Conservation (phyloP, 208 protist species). For the Trypanosoma lewisi region DNA sequence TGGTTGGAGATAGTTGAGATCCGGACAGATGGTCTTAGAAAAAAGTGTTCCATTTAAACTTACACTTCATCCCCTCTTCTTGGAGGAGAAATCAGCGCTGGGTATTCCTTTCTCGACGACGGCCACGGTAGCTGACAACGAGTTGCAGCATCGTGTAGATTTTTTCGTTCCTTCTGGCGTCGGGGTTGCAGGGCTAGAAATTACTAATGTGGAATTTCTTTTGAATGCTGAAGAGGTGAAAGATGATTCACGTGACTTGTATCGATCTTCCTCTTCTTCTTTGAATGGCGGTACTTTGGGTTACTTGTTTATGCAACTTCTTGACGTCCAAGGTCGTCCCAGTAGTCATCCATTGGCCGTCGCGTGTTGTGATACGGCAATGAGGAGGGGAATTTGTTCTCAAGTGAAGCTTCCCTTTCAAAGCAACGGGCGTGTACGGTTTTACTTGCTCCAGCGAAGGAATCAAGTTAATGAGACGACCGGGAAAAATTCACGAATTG, state of each 20-base stretch:
- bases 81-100: conserved; percentile 10
- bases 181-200: conserved; percentile 17
- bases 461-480: conserved; percentile 3
- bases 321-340: conserved; percentile 34
- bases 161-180: conserved; percentile 21
- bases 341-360: conserved; percentile 38
- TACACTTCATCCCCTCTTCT: conserved; percentile 23
- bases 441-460: conserved; percentile 24
- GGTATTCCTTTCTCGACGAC: conserved; percentile 22
- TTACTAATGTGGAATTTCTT: conserved; percentile 28
- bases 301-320: conserved; percentile 36
- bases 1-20: too few relatives aligned
- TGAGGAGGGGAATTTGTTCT: conserved; percentile 17
- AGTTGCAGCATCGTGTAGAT: conserved; percentile 29
- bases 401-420: conserved; percentile 27
- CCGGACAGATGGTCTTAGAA: conserved; percentile 20
- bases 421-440: conserved; percentile 27
- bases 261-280: conserved; percentile 4
- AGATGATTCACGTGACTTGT: background rate
- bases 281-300: conserved; percentile 1
- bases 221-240: conserved; percentile 8
- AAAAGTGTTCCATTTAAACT: conserved; percentile 30
- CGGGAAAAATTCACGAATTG: background rate
- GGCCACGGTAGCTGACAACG: conserved; percentile 6
- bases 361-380: conserved; percentile 17